Base-by-base conservation (phyloP, 257 asterid genomes). In the Fraxinus quadrangulata region DNA sequence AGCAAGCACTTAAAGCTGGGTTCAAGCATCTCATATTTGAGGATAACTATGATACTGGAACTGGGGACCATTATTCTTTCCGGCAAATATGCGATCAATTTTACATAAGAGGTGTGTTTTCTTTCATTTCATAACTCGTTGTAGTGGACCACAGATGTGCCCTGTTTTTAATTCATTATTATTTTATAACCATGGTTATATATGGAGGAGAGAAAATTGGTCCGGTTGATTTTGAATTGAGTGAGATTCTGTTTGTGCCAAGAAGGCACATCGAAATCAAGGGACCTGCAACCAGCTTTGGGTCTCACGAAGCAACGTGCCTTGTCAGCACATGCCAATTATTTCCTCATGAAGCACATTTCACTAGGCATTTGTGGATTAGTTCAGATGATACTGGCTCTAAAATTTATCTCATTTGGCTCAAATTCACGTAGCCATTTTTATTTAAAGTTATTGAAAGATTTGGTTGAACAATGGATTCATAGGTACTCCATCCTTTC, bases 41-140 rank as follows among this genome's bases (percentile, higher is more conserved):
- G 91, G 99, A 96, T 87, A 96, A 96, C 85, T 96, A 96, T 81
- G 99, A 96, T 86, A 96, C 98, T 75, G 98, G 99, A 75, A 92
- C 97, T 14, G 99, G 99, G 70, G 98, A 96, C 80, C 99, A 96
- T 90, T 96, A 96, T 81, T 92, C 99, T 59, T 84, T 96, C 86
- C 86, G 99, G 83, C 99, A 96, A 82, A 96, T 96, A 71, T 96
- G 99, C 37, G 99, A 96, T 83, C 99, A 96, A 82, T 88, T 83
- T 81, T 93, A 93, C 73, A 86, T 93, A 56, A 89, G 91, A 87
- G 99, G 99, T 91, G 78, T 28, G 77, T 77, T 75, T 65, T 67
- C 66, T 81, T 54, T 74, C 28, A 28, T 33, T 33, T 69, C 76
- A 56, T 24, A 24, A 23, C 16, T 74, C 67, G 13, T 49, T 68